Evolutionary conservation across 2,329 filamentous ascomycete genomes (phyloP).

Genomic region (Aspergillus sp.): DNA sequence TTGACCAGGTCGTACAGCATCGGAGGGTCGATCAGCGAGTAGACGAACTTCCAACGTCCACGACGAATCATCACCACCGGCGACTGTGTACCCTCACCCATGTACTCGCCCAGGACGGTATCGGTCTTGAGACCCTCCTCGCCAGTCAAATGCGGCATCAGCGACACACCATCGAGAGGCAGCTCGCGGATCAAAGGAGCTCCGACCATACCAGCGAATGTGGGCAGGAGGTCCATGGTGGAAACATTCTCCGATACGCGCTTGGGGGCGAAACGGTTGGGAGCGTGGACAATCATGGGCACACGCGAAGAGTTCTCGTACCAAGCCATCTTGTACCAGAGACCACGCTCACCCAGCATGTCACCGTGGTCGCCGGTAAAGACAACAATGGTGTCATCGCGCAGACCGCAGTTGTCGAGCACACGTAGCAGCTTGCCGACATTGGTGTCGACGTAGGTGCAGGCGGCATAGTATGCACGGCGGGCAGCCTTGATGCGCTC

Average conservation of each 20-base stretch:
- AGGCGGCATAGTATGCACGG: constrained; percentile 86
- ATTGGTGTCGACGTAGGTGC: constrained; percentile 91
- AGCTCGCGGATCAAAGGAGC: constrained; percentile 63
- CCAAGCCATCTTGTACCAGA: constrained; percentile 98
- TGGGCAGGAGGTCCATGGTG: constrained; percentile 84
- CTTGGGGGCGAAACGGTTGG: constrained; percentile 68
- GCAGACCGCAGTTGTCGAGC: constrained; percentile 72
- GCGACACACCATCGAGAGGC: constrained; percentile 80
- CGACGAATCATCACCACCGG: constrained; percentile 93
- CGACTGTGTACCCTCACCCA: constrained; percentile 83
- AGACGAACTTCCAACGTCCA: constrained; percentile 86
- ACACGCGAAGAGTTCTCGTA: constrained; percentile 89
- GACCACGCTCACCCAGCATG: constrained; percentile 86
- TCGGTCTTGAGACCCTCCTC: constrained; percentile 58
- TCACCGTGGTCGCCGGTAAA: constrained; percentile 94
- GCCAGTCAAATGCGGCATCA: constrained; percentile 69
- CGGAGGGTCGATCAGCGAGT: constrained; percentile 75
- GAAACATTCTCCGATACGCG: constrained; percentile 80
- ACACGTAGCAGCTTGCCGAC: constrained; percentile 76
- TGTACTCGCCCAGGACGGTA: constrained; percentile 92
- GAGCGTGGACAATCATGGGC: constrained; percentile 79
- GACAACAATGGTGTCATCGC: constrained; percentile 82
- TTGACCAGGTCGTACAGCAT: constrained; percentile 75
- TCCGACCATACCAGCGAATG: constrained; percentile 77
- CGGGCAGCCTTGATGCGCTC: constrained; percentile 82